Percentiles rank a stretch among this genome's conserved stretches.
Evolutionary conservation across 179 eudicot genomes (phyloP).

Genomic region (Carnegiea gigantea): DNA sequence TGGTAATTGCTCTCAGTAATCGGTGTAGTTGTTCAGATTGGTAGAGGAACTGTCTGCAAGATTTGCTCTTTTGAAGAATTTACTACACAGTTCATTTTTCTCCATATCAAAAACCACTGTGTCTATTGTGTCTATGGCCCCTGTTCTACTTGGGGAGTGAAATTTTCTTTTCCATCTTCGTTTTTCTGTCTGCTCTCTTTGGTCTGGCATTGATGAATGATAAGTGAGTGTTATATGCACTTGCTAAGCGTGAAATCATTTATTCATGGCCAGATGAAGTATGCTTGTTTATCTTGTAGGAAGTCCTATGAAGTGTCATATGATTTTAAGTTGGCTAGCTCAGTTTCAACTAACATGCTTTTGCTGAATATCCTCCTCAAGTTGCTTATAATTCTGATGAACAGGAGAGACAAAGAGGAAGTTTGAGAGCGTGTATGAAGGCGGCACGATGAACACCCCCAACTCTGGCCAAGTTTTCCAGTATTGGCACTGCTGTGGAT

Average conservation of each 20-base stretch:
- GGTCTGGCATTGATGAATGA: not conserved
- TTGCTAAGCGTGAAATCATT: not conserved
- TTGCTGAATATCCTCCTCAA: not conserved
- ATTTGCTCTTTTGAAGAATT: not conserved
- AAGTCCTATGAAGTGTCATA: not conserved
- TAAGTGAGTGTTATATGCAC: not conserved
- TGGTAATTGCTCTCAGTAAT: not conserved
- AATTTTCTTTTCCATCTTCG: not conserved
- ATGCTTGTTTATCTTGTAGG: not conserved
- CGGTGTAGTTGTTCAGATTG: not conserved
- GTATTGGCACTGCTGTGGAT: conserved; percentile 98
- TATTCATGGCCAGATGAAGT: not conserved
- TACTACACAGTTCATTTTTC: not conserved
- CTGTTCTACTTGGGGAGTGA: not conserved
- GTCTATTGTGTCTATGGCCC: not conserved
- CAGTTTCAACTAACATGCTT: not conserved
- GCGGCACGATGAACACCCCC: conserved; percentile 87
- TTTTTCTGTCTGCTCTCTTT: not conserved
- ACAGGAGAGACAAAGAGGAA: conserved; percentile 96
- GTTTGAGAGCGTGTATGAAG: conserved; percentile 85
- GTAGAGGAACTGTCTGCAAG: not conserved
- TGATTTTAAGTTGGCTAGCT: not conserved
- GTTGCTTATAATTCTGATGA: not conserved
- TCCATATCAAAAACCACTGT: not conserved
- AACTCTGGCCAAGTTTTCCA: conserved; percentile 75